Base-by-base conservation (phyloP, 2,329 filamentous ascomycete genomes). In the Huntiella moniliformis region DNA sequence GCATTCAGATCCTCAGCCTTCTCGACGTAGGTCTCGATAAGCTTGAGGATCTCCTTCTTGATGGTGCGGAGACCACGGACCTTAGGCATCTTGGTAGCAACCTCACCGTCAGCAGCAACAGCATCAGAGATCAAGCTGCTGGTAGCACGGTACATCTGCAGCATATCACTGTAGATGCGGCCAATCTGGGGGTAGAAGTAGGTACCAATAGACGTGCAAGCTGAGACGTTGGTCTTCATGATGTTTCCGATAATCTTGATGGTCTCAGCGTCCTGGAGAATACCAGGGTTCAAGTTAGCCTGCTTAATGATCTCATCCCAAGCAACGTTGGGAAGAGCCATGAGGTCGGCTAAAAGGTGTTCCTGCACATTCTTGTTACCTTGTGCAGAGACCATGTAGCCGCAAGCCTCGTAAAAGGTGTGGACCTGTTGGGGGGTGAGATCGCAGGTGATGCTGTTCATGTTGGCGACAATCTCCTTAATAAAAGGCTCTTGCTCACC, bases 151-250 rank as follows among this genome's bases (percentile, higher is more conserved):
- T 96, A 98, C 92, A 98, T 98, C 56, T 91, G 88, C 48, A 98
- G 68, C 88, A 98, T 96, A 59, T 98, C 91, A 54, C 92, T 78
- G 62, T 96, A 98, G 54, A 98, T 96, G 48, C 86, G 81, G 36
- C 88, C 91, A 55, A 98, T 94, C 60, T 98, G 91, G 10, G 91
- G 88, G 58, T 94, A 95, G 63, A 98, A 98, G 64, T 96, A 98
- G 44, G 84, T 78, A 32, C 92, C 91, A 49, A 98, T 91, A 1
- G 91, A 96, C 33, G 83, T 84, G 62, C 91, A 98, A 33, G 91
- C 91, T n/a, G 92, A 88, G 4, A 98, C 91, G 56, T 98, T 98
- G 1, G 91, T 98, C 73, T 98, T 98, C 91, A 98, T 98, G 59
- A 98, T 95, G 64, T 98, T 98, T 53, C 91, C 91, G 52, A 98